phyloP scores from a whole-genome alignment of 441 rosid species.

The Biscutella laevigata region DNA sequence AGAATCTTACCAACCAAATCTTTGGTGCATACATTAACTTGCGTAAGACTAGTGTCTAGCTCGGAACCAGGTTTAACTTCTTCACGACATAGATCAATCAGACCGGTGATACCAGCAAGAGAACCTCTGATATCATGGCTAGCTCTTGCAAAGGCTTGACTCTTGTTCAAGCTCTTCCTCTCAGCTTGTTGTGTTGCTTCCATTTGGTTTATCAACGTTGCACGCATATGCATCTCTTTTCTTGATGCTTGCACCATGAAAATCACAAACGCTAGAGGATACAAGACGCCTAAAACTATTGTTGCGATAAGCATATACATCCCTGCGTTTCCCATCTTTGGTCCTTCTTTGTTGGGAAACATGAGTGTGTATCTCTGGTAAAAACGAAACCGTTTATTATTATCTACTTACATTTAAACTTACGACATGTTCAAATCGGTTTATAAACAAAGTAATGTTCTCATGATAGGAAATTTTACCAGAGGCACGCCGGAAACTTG shows the following conservation, averaged over 20 bases:
- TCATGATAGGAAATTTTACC: too few species aligned
- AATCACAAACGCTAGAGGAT: too few species aligned
- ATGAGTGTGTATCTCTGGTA: constrained; percentile 47
- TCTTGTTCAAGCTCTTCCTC: constrained; percentile 73
- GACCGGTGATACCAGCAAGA: constrained; percentile 50
- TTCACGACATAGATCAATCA: constrained; percentile 37
- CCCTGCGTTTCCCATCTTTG: too few species aligned
- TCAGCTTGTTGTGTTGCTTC: constrained; percentile 79
- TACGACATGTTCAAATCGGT: too few species aligned
- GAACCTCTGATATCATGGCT: constrained; percentile 74
- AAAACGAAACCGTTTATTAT: too few species aligned
- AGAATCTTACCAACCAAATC: constrained; percentile 51
- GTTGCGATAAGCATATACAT: too few species aligned
- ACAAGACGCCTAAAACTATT: too few species aligned
- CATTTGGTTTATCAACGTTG: constrained; percentile 53
- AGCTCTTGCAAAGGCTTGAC: constrained; percentile 59
- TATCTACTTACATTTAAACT: too few species aligned
- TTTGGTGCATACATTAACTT: constrained; percentile 39
- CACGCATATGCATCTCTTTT: constrained; percentile 41
- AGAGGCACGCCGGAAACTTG: constrained; percentile 21
- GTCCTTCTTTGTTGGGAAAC: constrained; percentile 33
- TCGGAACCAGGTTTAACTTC: constrained; percentile 38
- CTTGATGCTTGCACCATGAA: constrained; percentile 31
- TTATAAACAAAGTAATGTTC: too few species aligned
- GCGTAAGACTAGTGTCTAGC: constrained; percentile 32